Base-by-base conservation (phyloP, 2,329 filamentous ascomycete species). In the Phoma sp. region DNA sequence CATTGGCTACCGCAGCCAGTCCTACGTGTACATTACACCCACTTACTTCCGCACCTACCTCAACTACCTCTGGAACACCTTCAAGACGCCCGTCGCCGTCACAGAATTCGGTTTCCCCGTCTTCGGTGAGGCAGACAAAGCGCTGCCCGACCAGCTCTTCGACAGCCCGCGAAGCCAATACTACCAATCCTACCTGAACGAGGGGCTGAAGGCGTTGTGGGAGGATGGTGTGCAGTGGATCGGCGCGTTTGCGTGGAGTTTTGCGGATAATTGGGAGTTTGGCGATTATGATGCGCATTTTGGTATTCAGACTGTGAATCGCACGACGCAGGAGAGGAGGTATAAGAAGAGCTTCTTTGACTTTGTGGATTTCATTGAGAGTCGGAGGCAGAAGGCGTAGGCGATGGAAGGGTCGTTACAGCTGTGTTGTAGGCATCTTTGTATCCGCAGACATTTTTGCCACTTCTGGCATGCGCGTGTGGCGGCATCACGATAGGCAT, bases 261-360 rank as follows among this genome's bases (percentile, higher is more conserved):
- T 73, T 66, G 70, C 74, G 1, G 82, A 85, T 47, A 85, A 84
- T 32, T 83, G 80, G 77, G 83, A 84, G 47, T 86, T 85, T 62
- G 83, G 83, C 0, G 74, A 77, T 23, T 82, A 77, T 40, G 62
- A 73, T 0, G 64, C 75, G 14, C 80, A 81, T 2, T 87, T 84
- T 68, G 84, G 84, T 0, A 77, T 87, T 37, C 83, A 86, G 65
- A 78, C 76, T 1, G 81, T 86, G 1, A 84, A 85, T 57, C 73
- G 78, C 4, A 83, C 81, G 3, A 82, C 78, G 3, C 77, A 81
- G 65, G 74, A 79, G 56, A 67, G 83, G 20, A 66, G 74, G 32
- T 85, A 80, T 47, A 86, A 85, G 73, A 83, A 83, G 74, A 84
- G 81, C 42, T 83, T 85, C 60, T 85, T 85, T 61, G 83, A 85